Base-by-base conservation (phyloP, 176 grass and related monocot species). In the Carex littledalei region DNA sequence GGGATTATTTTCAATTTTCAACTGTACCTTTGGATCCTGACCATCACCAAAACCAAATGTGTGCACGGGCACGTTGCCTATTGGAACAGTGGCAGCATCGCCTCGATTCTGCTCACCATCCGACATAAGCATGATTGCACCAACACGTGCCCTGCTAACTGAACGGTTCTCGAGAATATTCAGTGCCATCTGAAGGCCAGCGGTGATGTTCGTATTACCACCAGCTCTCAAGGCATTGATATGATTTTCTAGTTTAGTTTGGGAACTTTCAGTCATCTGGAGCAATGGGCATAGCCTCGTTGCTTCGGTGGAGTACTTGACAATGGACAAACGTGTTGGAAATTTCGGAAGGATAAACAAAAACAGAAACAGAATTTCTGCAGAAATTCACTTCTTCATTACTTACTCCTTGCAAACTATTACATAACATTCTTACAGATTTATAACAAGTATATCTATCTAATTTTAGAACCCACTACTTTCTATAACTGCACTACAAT, bases 31-130 rank as follows among this genome's bases (percentile, higher is more conserved):
- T 9, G 8, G 20, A 63, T 10, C 1, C 0, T 24, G 5, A 0
- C 9, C 10, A n/a, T n/a, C 3, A 1, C 20, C 68, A 8, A 90
- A 87, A 10, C 80, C 79, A 39, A 90, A 90, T 47, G 81, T 90
- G 68, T 90, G 85, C 2, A 90, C 88, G 0, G 71, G 14, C 72
- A 83, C 67, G 15, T 54, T 3, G 15, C 64, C 15, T 20, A 84
- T 6, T 68, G 82, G 84, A 63, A 22, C 18, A 63, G 8, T 0
- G n/a, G 5, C 60, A 63, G 7, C 20, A 10, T 0, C 4, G 9
- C 6, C 18, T 1, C 3, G 6, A 8, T 0, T 21, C 18, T 6
- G 0, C 0, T 2, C 20, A 63, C 8, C 2, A 8, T 79, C 59
- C 9, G 80, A 84, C 70, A 86, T 31, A 53, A 86, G 43, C 1